Evolutionary conservation across 495 filamentous ascomycete genomes (phyloP).

Genomic region (Hypoxylon intermedium): DNA sequence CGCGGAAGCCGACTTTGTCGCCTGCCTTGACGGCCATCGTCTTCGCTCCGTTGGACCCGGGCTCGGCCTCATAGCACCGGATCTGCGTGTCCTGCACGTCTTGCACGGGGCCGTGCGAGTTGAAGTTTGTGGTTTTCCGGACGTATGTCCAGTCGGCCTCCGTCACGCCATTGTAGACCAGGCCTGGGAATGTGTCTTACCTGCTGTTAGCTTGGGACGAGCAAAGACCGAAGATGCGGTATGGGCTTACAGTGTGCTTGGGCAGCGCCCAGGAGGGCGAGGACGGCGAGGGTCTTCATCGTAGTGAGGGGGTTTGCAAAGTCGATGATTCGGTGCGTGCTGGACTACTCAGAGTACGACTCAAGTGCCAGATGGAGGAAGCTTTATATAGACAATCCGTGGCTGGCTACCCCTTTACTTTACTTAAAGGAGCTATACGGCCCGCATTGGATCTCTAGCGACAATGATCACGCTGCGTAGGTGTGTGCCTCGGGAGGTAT

Average conservation of each 20-base stretch:
- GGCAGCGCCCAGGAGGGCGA: background rate
- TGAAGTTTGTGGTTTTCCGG: conserved; percentile 50
- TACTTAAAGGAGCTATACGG: background rate
- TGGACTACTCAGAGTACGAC: background rate
- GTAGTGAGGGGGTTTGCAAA: background rate
- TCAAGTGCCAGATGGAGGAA: background rate
- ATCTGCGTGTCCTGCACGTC: conserved; percentile 54
- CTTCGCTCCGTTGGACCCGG: conserved; percentile 37
- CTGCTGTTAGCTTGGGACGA: background rate
- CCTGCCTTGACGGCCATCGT: conserved; percentile 51
- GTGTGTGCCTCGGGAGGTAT: background rate
- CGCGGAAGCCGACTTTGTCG: conserved; percentile 51
- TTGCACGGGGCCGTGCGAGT: conserved; percentile 53
- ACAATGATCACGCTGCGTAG: background rate
- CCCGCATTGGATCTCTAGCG: background rate
- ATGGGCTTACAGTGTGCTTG: background rate
- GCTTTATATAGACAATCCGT: background rate
- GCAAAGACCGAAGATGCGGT: background rate
- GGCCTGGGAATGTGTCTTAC: conserved; percentile 8
- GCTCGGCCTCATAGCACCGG: conserved; percentile 52
- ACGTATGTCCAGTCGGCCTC: conserved; percentile 48
- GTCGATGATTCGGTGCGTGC: background rate
- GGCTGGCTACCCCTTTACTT: background rate
- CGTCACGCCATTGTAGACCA: conserved; percentile 24
- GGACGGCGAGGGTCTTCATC: background rate